Percentiles rank a stretch among this genome's conserved stretches.
Evolutionary conservation across 306 rosid genomes (phyloP).

Genomic region (Dicorynia guianensis): DNA sequence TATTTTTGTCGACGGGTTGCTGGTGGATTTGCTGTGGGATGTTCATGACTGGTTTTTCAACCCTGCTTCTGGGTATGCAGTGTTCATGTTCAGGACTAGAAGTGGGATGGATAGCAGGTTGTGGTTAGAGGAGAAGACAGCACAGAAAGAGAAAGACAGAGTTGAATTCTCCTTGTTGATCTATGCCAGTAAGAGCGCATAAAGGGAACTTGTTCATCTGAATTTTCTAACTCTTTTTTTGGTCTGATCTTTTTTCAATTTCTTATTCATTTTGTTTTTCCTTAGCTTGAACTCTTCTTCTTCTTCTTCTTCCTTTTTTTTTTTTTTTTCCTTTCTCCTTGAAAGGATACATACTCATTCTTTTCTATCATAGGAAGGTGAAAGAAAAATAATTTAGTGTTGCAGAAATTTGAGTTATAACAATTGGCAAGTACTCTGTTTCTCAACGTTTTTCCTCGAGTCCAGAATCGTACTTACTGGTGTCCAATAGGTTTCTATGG

Average conservation of each 20-base stretch:
- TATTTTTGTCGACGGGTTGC: constrained; percentile 84
- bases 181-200: constrained; percentile 85
- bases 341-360: constrained; percentile 47
- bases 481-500: background rate
- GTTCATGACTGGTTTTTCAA: constrained; percentile 92
- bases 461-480: background rate
- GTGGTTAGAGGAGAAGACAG: constrained; percentile 79
- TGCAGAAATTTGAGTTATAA: constrained; percentile 39
- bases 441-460: background rate
- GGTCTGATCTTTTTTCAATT: background rate
- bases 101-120: constrained; percentile 84
- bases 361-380: constrained; percentile 29
- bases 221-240: background rate
- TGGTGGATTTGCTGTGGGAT: constrained; percentile 95
- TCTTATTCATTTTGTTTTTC: constrained; percentile 1
- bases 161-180: constrained; percentile 83
- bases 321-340: constrained; percentile 36
- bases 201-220: background rate
- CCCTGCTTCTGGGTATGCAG: constrained; percentile 63
- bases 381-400: constrained; percentile 30
- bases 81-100: constrained; percentile 91
- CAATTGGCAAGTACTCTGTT: constrained; percentile 20
- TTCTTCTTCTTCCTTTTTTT: too few relatives aligned
- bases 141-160: constrained; percentile 56
- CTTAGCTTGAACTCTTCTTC: constrained; percentile 28